Conservation (phyloP, 352 stramenopile species). For the Phytophthora ramorum region DNA sequence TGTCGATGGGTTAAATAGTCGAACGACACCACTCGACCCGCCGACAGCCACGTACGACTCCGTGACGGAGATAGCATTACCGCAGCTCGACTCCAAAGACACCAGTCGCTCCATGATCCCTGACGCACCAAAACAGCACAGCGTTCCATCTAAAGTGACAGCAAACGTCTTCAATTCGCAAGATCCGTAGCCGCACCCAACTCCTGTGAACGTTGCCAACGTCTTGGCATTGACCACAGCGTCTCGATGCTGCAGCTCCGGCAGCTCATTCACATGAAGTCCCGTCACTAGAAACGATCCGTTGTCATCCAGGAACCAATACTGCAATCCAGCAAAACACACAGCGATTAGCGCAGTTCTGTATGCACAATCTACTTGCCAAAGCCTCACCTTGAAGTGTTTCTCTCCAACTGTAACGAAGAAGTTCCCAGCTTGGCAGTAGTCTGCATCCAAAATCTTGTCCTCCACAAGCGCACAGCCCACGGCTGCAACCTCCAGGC, state of each 20-base stretch:
- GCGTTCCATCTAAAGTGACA: slow-evolving; percentile 69
- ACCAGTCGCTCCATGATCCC: slow-evolving; percentile 81
- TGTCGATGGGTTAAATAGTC: slow-evolving; percentile 76
- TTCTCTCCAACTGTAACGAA: slow-evolving; percentile 87
- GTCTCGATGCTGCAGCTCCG: slow-evolving; percentile 66
- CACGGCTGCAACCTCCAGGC: slow-evolving; percentile 35
- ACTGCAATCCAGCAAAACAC: slow-evolving; percentile 40
- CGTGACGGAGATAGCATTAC: slow-evolving; percentile 79
- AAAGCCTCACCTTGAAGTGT: slow-evolving; percentile 67
- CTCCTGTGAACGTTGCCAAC: slow-evolving; percentile 73
- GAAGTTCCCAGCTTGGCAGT: slow-evolving; percentile 70
- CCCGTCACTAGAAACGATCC: slow-evolving; percentile 63
- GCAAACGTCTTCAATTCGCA: slow-evolving; percentile 78
- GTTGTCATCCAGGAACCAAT: slow-evolving; percentile 72
- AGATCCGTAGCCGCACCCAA: slow-evolving; percentile 62
- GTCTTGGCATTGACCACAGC: slow-evolving; percentile 67
- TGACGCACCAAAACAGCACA: slow-evolving; percentile 81
- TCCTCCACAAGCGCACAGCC: slow-evolving; percentile 63
- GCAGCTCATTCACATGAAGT: slow-evolving; percentile 56
- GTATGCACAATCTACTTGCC: too few species aligned
- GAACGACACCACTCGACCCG: slow-evolving; percentile 67
- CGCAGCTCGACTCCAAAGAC: slow-evolving; percentile 64
- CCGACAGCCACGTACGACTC: slow-evolving; percentile 76
- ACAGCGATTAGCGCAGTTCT: not conserved
- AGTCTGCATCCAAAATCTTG: slow-evolving; percentile 80